phyloP scores from a whole-genome alignment of 1,284 basidiomycete genomes.

The Cryptococcus maquisensis region DNA sequence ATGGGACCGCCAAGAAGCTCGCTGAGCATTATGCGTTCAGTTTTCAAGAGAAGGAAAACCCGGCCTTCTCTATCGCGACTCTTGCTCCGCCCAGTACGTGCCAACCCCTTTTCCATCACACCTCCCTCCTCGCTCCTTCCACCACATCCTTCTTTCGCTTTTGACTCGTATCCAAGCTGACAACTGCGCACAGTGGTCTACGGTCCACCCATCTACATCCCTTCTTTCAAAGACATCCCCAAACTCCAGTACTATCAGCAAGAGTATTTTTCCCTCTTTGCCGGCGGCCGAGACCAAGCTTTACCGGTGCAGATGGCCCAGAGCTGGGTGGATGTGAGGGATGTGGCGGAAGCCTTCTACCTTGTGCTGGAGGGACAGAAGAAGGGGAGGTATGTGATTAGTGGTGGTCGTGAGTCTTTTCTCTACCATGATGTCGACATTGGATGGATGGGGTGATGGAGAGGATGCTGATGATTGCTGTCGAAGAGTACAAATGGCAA shows the following conservation, averaged over 20 bases:
- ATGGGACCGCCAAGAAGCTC: constrained; percentile 33
- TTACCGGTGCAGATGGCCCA: not conserved
- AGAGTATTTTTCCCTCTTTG: not conserved
- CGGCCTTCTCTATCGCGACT: constrained; percentile 7
- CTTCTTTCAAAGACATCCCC: not conserved
- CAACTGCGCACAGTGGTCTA: constrained; percentile 24
- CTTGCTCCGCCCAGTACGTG: constrained; percentile 9
- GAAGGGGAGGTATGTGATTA: not conserved
- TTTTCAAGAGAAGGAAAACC: constrained; percentile 12
- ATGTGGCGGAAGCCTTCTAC: constrained; percentile 4
- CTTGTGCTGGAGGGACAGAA: not conserved
- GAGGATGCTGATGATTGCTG: too few species aligned
- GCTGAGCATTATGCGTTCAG: constrained; percentile 29
- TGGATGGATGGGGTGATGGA: too few species aligned
- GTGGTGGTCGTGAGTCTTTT: not conserved
- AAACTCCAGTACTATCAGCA: not conserved
- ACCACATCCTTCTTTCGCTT: too few species aligned
- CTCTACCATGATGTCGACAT: too few species aligned
- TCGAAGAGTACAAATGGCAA: too few species aligned
- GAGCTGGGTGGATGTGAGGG: constrained; percentile 2
- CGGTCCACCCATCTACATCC: constrained; percentile 21
- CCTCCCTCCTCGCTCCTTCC: too few species aligned
- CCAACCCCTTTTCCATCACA: not conserved
- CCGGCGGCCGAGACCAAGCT: constrained; percentile 3
- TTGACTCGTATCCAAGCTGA: constrained; percentile 12